These are phyloP conservation scores for Nakaseomyces delphensis DNA, from an alignment of 1,139 yeast species.

Conservation along the genomic window DNA sequence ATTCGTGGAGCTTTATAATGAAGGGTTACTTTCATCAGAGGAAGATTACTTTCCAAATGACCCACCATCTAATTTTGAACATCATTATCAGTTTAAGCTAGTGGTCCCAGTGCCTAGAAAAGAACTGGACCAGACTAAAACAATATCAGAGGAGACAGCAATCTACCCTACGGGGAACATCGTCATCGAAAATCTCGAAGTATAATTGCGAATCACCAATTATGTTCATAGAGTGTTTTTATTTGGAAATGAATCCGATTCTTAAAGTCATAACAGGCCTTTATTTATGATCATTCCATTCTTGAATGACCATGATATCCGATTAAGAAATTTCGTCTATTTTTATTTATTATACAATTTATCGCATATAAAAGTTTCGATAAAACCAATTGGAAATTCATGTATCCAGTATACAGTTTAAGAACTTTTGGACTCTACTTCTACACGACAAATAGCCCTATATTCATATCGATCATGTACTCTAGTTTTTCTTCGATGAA, in stretches of 20 bases:
- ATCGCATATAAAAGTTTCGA: constrained; percentile 3
- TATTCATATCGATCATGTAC: background rate
- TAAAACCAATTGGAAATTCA: too few species aligned
- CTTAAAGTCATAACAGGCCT: background rate
- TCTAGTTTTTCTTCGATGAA: constrained; percentile 13
- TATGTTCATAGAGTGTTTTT: too few species aligned
- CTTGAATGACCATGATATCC: too few species aligned
- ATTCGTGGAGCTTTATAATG: constrained; percentile 41
- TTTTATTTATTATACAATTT: constrained; percentile 5
- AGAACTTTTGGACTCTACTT: too few species aligned
- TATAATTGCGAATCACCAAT: background rate
- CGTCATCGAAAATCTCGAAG: constrained; percentile 38
- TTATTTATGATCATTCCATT: constrained; percentile 6
- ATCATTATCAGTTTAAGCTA: constrained; percentile 40
- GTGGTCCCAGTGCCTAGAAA: constrained; percentile 51
- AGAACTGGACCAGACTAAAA: constrained; percentile 32
- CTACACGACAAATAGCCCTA: too few species aligned
- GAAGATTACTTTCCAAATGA: constrained; percentile 13
- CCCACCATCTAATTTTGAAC: constrained; percentile 38
- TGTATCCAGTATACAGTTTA: too few species aligned
- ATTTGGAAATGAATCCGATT: too few species aligned
- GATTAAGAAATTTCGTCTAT: constrained; percentile 3
- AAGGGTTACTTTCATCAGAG: constrained; percentile 31
- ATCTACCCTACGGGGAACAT: constrained; percentile 57
- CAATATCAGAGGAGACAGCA: constrained; percentile 37